phyloP scores from a whole-genome alignment of 1,139 yeast species.

The Diutina mesorugosa region DNA sequence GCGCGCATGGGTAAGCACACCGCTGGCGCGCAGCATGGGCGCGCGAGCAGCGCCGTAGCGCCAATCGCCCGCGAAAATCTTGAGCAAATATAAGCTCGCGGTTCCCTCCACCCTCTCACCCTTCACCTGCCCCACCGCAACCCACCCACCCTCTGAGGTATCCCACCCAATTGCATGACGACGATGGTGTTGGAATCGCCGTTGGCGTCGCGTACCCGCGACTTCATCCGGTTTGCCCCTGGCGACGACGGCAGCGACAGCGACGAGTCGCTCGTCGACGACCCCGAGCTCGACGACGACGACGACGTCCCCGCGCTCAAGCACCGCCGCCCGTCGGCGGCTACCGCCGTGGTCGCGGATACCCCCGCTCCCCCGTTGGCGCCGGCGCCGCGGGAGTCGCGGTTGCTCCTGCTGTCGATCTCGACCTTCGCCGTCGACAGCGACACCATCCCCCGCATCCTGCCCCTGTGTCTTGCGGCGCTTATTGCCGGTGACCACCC shows the following conservation, averaged over 20 bases:
- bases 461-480: constrained; percentile 41
- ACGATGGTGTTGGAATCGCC: constrained; percentile 1
- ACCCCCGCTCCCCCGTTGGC: background rate
- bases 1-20: background rate
- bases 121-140: background rate
- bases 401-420: background rate
- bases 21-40: background rate
- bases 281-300: constrained; percentile 1
- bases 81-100: background rate
- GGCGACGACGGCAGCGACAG: background rate
- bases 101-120: background rate
- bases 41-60: background rate
- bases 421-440: constrained; percentile 25
- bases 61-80: background rate
- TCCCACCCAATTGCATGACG: background rate
- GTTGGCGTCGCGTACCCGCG: background rate
- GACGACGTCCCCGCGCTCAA: background rate
- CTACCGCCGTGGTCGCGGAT: background rate
- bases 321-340: background rate
- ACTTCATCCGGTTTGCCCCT: background rate
- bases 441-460: constrained; percentile 47
- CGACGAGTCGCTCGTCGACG: background rate
- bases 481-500: constrained; percentile 5
- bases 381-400: background rate
- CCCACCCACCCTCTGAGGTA: too few relatives aligned